A percentile compares a stretch with the other conserved stretches of the same genome.
These are phyloP conservation scores for Raphanus raphanistrum DNA, from an alignment of 345 rosid genomes.

Conservation along the genomic window DNA sequence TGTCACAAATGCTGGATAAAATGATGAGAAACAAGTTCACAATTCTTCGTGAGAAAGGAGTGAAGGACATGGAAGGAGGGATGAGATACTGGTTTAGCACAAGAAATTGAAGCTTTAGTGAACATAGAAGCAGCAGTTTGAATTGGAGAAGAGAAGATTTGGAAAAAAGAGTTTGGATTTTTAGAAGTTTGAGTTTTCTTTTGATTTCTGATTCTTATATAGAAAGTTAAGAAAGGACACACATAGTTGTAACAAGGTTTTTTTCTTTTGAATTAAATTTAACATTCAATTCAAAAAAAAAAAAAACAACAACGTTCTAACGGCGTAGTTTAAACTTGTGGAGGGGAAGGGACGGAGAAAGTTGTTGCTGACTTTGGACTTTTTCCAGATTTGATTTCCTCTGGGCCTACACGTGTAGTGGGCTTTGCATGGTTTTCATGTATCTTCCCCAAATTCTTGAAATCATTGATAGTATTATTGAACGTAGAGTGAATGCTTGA, in stretches of 20 bases:
- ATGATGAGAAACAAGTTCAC: background rate
- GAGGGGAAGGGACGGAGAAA: background rate
- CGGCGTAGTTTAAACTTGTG: constrained; percentile 26
- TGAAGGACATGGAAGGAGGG: background rate
- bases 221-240: no score
- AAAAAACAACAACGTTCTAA: background rate
- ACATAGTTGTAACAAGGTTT: no score
- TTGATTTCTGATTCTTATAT: no score
- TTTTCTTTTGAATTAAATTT: no score
- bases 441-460: background rate
- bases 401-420: constrained; percentile 28
- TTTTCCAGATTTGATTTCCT: background rate
- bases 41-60: background rate
- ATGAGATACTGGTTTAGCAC: background rate
- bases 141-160: no score
- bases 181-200: no score
- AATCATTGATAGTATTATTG: background rate
- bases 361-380: constrained; percentile 18
- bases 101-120: background rate
- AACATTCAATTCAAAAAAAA: no score
- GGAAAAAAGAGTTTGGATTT: no score
- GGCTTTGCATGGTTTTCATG: constrained; percentile 15
- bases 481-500: background rate
- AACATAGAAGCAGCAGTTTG: no score
- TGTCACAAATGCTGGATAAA: background rate